Conservation (phyloP, 2,329 filamentous ascomycete genomes). For the Eutypa lata region DNA sequence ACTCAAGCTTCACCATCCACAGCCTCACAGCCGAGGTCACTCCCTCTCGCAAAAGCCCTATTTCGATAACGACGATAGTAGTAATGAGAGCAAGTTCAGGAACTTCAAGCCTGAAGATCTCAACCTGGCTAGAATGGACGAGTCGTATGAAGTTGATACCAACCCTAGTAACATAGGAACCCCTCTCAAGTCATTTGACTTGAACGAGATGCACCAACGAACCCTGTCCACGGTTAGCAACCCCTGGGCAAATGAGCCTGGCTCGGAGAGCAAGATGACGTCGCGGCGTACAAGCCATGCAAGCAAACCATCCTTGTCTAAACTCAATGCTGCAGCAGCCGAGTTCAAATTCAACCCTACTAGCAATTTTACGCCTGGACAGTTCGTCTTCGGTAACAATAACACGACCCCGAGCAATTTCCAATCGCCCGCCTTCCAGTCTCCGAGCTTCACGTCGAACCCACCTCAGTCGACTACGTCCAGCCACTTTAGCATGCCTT, state of each 20-base stretch:
- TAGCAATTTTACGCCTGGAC: slow-evolving; percentile 47
- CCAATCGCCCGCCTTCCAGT: slow-evolving; percentile 48
- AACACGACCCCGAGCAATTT: slow-evolving; percentile 31
- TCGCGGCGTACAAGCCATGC: slow-evolving; percentile 54
- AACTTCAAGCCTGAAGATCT: slow-evolving; percentile 38
- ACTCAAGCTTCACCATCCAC: slow-evolving; percentile 65
- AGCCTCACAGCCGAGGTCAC: slow-evolving; percentile 71
- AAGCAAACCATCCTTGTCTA: slow-evolving; percentile 70
- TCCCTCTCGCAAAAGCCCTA: slow-evolving; percentile 67
- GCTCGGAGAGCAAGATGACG: slow-evolving; percentile 32
- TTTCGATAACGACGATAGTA: slow-evolving; percentile 50
- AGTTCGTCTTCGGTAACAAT: slow-evolving; percentile 47
- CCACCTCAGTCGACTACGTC: slow-evolving; percentile 33
- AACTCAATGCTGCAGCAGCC: slow-evolving; percentile 83
- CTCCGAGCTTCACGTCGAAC: slow-evolving; percentile 32
- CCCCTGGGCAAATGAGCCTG: slow-evolving; percentile 57
- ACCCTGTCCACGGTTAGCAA: slow-evolving; percentile 58
- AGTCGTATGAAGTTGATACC: slow-evolving; percentile 66
- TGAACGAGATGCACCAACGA: slow-evolving; percentile 50
- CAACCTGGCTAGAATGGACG: slow-evolving; percentile 40
- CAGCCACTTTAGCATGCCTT: slow-evolving; percentile 40
- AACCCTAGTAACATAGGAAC: slow-evolving; percentile 72
- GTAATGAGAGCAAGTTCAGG: slow-evolving; percentile 33
- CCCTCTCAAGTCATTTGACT: slow-evolving; percentile 51
- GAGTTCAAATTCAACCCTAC: slow-evolving; percentile 77